Conservation (phyloP, 179 eudicot species). For the Actinidia arguta region DNA sequence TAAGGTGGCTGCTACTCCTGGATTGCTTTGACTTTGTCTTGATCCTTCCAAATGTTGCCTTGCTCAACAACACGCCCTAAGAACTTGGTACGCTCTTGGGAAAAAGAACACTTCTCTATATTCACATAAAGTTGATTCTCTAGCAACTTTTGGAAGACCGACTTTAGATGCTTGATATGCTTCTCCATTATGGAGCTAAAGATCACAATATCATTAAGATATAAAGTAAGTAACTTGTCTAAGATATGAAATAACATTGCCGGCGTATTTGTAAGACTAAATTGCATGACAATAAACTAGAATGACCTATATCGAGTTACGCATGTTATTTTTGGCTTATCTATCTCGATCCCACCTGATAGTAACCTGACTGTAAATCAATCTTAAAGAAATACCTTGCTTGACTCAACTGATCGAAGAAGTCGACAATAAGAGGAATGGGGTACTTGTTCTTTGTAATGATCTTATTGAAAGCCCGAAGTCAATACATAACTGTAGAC, state of each 20-base stretch:
- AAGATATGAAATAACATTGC: neutral
- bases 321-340: neutral
- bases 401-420: neutral
- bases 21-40: no score
- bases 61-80: neutral
- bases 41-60: no score
- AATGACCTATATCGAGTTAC: neutral
- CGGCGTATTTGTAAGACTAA: neutral
- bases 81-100: neutral
- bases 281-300: neutral
- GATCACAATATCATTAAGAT: neutral
- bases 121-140: neutral
- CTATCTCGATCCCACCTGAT: neutral
- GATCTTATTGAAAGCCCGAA: neutral
- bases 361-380: neutral
- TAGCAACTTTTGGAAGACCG: neutral
- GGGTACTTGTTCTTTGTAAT: neutral
- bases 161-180: neutral
- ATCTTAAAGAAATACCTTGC: neutral
- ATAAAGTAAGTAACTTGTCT: neutral
- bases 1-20: no score
- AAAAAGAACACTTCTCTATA: neutral
- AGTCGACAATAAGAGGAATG: neutral
- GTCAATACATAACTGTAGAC: neutral
- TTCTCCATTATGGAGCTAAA: neutral